Conservation (phyloP, 2,329 filamentous ascomycete species). For the Ophidiomyces ophidiicola region DNA sequence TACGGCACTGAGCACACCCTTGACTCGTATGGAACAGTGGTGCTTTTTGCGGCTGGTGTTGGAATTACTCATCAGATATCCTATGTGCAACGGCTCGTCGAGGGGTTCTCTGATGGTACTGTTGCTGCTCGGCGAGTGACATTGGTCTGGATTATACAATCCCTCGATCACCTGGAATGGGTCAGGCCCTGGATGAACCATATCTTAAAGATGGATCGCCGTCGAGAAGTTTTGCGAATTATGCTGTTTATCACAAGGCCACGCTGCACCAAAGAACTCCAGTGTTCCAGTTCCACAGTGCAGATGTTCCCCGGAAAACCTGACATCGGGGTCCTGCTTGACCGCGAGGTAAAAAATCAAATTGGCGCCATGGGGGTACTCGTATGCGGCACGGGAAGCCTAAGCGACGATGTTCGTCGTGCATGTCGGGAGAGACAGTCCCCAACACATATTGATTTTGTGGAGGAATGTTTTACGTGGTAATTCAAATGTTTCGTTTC, state of each 20-base stretch:
- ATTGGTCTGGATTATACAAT: slow-evolving; percentile 86
- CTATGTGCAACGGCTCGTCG: slow-evolving; percentile 65
- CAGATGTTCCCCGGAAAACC: slow-evolving; percentile 88
- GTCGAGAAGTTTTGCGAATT: slow-evolving; percentile 71
- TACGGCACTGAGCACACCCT: slow-evolving; percentile 76
- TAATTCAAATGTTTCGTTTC: slow-evolving; percentile 17
- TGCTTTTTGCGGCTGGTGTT: slow-evolving; percentile 84
- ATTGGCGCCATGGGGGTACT: slow-evolving; percentile 80
- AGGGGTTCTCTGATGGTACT: slow-evolving; percentile 55
- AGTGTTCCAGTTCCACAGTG: slow-evolving; percentile 63
- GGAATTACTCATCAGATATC: slow-evolving; percentile 93
- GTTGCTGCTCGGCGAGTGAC: slow-evolving; percentile 70
- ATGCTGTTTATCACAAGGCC: slow-evolving; percentile 85
- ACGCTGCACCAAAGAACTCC: slow-evolving; percentile 67
- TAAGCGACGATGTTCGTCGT: slow-evolving; percentile 63
- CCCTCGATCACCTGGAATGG: slow-evolving; percentile 83
- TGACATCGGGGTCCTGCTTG: slow-evolving; percentile 65
- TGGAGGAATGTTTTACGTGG: slow-evolving; percentile 61
- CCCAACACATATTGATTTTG: slow-evolving; percentile 54
- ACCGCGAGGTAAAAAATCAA: slow-evolving; percentile 69
- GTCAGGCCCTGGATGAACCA: slow-evolving; percentile 72
- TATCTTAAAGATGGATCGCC: slow-evolving; percentile 66
- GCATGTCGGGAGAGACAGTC: slow-evolving; percentile 54
- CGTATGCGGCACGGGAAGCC: slow-evolving; percentile 61
- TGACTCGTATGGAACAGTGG: slow-evolving; percentile 79